Evolutionary conservation across 176 grass and related monocot species (phyloP).

Genomic region (Neostapfia colusana): DNA sequence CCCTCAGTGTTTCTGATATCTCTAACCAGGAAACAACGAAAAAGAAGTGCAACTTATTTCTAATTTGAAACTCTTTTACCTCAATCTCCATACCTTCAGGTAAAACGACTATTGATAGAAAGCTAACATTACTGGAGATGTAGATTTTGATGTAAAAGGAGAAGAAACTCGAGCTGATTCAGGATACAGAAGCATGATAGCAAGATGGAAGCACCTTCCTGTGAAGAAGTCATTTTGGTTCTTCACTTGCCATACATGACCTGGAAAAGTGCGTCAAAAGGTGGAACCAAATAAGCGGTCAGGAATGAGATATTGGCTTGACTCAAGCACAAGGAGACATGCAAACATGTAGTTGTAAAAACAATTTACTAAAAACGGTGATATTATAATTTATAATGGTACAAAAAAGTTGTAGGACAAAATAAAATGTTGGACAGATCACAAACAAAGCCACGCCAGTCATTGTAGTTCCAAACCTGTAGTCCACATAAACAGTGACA

Average conservation of each 20-base stretch:
- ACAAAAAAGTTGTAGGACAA: not conserved
- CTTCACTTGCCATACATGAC: slow-evolving; percentile 75
- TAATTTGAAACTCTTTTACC: not conserved
- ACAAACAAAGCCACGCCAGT: not conserved
- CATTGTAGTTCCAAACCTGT: not conserved
- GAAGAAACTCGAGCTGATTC: not conserved
- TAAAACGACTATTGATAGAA: not conserved
- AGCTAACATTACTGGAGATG: not conserved
- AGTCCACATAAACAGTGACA: not conserved
- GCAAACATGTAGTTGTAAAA: not conserved
- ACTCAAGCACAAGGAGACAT: not conserved
- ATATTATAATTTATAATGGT: not conserved
- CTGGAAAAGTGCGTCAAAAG: slow-evolving; percentile 40
- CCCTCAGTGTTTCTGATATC: not conserved
- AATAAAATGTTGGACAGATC: not conserved
- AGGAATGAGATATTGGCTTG: not conserved
- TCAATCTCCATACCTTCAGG: not conserved
- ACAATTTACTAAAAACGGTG: not conserved
- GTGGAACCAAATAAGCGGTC: not conserved
- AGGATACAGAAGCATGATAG: slow-evolving; percentile 1
- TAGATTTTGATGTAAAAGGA: not conserved
- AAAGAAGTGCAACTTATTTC: not conserved
- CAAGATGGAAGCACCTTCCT: slow-evolving; percentile 58
- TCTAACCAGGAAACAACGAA: not conserved
- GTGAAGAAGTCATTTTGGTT: slow-evolving; percentile 84